Conservation (phyloP, 441 rosid genomes). For the Populus hybrid region DNA sequence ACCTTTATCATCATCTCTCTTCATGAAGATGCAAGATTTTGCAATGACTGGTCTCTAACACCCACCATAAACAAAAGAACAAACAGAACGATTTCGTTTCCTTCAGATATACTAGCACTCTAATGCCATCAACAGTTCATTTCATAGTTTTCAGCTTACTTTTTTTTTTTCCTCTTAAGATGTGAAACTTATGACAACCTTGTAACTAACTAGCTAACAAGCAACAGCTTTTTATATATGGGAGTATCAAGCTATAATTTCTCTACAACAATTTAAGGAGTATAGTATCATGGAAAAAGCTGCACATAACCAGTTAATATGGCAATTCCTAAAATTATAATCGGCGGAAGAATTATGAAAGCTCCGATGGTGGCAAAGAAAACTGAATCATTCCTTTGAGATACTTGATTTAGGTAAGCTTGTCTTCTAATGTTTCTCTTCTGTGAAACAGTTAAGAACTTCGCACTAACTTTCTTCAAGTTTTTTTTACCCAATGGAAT, state of each 20-base stretch:
- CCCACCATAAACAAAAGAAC: neutral
- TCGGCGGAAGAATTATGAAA: conserved; percentile 78
- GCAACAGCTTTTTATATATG: neutral
- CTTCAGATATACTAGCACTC: neutral
- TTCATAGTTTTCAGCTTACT: neutral
- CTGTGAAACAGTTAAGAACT: conserved; percentile 74
- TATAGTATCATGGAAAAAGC: conserved; percentile 62
- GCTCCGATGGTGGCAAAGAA: conserved; percentile 92
- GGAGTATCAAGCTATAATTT: neutral
- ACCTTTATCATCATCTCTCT: neutral
- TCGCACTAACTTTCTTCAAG: conserved; percentile 78
- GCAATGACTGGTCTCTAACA: neutral
- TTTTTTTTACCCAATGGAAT: conserved; percentile 70
- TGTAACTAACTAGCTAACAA: neutral
- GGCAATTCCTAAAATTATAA: conserved; percentile 69
- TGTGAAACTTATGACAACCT: neutral
- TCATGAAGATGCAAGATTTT: neutral
- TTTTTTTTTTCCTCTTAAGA: neutral
- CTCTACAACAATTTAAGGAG: neutral
- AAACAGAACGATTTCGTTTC: neutral
- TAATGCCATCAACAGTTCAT: neutral
- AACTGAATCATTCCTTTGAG: conserved; percentile 82
- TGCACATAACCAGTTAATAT: conserved; percentile 83
- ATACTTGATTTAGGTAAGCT: conserved; percentile 69
- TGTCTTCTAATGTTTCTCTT: conserved; percentile 93